Conservation (phyloP, 2,329 filamentous ascomycete species). For the Geosmithia flava region DNA sequence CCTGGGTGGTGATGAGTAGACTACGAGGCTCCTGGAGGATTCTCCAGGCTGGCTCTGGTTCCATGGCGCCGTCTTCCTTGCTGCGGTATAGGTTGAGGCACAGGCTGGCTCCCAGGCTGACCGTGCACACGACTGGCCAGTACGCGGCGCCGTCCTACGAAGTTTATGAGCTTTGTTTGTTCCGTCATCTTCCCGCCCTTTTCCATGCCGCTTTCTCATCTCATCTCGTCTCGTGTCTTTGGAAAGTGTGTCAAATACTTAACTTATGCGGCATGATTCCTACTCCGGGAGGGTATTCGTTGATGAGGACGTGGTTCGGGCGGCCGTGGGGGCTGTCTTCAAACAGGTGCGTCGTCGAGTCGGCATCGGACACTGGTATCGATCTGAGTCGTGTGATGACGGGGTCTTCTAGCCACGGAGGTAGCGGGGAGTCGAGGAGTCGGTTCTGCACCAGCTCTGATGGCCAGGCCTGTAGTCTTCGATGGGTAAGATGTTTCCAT, state of each 20-base stretch:
- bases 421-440: constrained; percentile 62
- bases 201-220: constrained; percentile 1
- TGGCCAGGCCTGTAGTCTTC: constrained; percentile 83
- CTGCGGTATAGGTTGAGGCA: constrained; percentile 67
- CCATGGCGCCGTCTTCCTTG: constrained; percentile 46
- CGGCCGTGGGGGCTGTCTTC: constrained; percentile 55
- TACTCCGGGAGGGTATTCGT: constrained; percentile 77
- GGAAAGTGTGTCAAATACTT: constrained; percentile 12
- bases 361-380: constrained; percentile 23
- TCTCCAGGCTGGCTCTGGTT: constrained; percentile 34
- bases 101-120: constrained; percentile 68
- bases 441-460: constrained; percentile 69
- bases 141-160: constrained; percentile 69
- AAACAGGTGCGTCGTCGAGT: constrained; percentile 31
- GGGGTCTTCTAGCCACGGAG: constrained; percentile 61
- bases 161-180: constrained; percentile 17
- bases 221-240: background rate
- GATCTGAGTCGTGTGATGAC: constrained; percentile 49
- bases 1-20: constrained; percentile 57
- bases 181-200: background rate
- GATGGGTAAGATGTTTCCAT: constrained; percentile 82
- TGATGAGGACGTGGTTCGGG: constrained; percentile 88
- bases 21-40: constrained; percentile 79
- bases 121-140: constrained; percentile 76
- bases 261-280: constrained; percentile 94